Percentiles rank a stretch among this genome's conserved stretches.
Evolutionary conservation across 306 rosid genomes (phyloP).

Genomic region (Lathyrus tuberosus): DNA sequence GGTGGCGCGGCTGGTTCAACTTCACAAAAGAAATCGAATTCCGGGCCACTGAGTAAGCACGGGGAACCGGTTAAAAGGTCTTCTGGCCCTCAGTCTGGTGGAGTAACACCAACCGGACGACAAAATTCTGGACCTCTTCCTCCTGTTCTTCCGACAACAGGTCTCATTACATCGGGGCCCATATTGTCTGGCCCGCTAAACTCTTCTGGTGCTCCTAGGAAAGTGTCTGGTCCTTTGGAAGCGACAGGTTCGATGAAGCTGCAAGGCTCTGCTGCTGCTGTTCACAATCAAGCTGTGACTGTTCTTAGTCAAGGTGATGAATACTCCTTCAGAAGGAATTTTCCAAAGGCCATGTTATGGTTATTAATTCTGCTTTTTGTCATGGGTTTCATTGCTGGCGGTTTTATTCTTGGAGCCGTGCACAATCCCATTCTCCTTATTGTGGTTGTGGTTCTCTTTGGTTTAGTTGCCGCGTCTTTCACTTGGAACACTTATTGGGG

Average conservation of each 20-base stretch:
- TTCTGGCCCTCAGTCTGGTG: slow-evolving; percentile 97
- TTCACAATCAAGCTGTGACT: slow-evolving; percentile 82
- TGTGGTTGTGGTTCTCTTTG: slow-evolving; percentile 83
- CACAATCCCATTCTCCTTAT: slow-evolving; percentile 85
- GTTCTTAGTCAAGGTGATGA: slow-evolving; percentile 75
- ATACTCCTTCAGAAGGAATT: slow-evolving; percentile 81
- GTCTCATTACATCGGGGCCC: slow-evolving; percentile 95
- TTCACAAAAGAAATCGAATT: slow-evolving; percentile 78
- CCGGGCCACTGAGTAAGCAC: slow-evolving; percentile 94
- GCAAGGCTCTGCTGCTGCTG: slow-evolving; percentile 64
- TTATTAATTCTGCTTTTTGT: slow-evolving; percentile 84
- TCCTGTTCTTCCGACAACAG: slow-evolving; percentile 90
- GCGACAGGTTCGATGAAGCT: slow-evolving; percentile 76
- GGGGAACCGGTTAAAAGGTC: slow-evolving; percentile 93
- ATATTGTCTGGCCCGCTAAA: slow-evolving; percentile 87
- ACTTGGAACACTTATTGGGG: slow-evolving; percentile 95
- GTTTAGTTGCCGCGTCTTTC: slow-evolving; percentile 74
- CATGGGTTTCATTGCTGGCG: slow-evolving; percentile 99
- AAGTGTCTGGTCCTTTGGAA: slow-evolving; percentile 88
- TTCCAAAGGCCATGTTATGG: slow-evolving; percentile 88
- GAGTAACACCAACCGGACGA: slow-evolving; percentile 80
- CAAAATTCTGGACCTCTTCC: slow-evolving; percentile 91
- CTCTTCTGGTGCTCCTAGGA: slow-evolving; percentile 91
- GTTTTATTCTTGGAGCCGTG: slow-evolving; percentile 97
- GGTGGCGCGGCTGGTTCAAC: slow-evolving; percentile 64